Base-by-base conservation (phyloP, 768 basidiomycete genomes). In the Mrakia blollopis region DNA sequence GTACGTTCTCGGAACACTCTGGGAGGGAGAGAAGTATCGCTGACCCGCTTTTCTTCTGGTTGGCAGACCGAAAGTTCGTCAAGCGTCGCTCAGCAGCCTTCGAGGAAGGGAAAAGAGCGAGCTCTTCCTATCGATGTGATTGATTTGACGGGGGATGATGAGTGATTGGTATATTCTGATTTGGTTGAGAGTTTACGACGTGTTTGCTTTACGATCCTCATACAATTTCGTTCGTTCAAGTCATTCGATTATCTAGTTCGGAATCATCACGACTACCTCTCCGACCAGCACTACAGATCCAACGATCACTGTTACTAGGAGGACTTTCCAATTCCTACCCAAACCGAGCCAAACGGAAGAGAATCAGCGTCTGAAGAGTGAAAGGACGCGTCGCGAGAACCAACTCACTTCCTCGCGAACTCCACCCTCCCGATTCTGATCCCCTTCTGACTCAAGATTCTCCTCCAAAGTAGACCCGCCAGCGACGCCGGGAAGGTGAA, bases 401-500 rank as follows among this genome's bases (percentile, higher is more conserved):
- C 37, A n/a, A 76, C 75, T 54, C 8, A 76, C 75, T 69, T 11
- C 3, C 52, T 54, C 39, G 91, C 89, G 84, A 97, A 97, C 47
- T 88, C 86, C 76, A 80, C 74, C 79, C 89, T 89, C 39, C 80
- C 86, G 25, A 97, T 87, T 5, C 80, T 79, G 62, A 93, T 89
- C 0, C 87, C 87, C 83, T 93, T 95, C 82, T 92, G 90, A 76
- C 82, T 81, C 73, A 96, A 84, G 74, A 96, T 93, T 23, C 85
- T 81, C 30, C 86, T 84, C 94, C 95, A 98, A 23, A 97, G 86
- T 61, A 98, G 84, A 0, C 94, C 94, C 0, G 93, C 94, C 23
- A 97, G 87, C 74, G 91, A 92, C 0, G 92, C 92, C 8, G 91
- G 90, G 81, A 94, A 95, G 13, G 92, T 92, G 81, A 92, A 90